Evolutionary conservation across 176 grass and related monocot species (phyloP), one percentile per base, ranked within the genome.

Genomic region (Phyllostachys edulis): DNA sequence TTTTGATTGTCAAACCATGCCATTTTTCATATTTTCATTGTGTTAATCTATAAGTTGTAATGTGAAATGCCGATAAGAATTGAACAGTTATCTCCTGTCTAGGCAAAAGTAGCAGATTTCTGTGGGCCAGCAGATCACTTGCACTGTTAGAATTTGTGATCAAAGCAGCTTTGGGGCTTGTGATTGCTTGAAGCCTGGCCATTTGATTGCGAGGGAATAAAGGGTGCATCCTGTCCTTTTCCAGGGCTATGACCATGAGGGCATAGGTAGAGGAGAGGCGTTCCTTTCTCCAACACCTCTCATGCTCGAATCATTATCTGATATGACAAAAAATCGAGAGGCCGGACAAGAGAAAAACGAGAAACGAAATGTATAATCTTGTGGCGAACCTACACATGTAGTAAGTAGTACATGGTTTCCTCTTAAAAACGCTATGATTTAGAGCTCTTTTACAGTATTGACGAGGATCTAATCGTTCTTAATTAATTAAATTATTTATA

Each of bases 221-320:
- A 62, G 69, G 56, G 45, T 37, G 69, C 56, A 5, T 83, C 81
- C 21, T 24, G 9, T 64, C 21, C 45, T 74, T 46, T 71, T 72
- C 41, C 14, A 17, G 71, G 20, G 60, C 51, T 63, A 50, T 6
- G 80, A 21, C 55, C 80, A 82, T 64, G 47, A 47, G 46, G 12
- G 27, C 34, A 40, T 20, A 37, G 52, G 42, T 47, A 20, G 23
- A 18, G 17, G 60, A 20, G 57, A 27, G 9, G 60, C 21, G 41
- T 4, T 36, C 29, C 45, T 67, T 52, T 68, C 34, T 37, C 63
- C 63, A 52, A 38, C 77, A 38, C 32, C 63, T 51, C 78, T 80
- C 78, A 18, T 68, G 78, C 9, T 5, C 77, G 20, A 67, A 80
- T 80, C 63, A 68, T 68, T 34, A n/a, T 80, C 29, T 54, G 32